These are phyloP conservation scores for Acanthamoeba rhysodes DNA, from an alignment of 208 protist genomes.

Conservation along the genomic window DNA sequence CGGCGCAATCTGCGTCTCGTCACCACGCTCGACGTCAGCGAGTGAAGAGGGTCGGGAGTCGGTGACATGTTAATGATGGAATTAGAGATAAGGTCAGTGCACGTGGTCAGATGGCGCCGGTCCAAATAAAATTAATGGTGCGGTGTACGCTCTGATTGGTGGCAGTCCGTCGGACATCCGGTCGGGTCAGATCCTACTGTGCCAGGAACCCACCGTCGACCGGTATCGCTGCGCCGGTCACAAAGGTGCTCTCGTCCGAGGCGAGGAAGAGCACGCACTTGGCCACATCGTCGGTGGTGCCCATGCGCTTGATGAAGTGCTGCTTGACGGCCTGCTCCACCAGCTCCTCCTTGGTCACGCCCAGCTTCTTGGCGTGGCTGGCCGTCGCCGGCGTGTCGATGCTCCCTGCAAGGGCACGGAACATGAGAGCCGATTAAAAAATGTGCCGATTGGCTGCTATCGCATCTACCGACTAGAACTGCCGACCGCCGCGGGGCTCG, in stretches of 20 bases:
- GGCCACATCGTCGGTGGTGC: constrained; percentile 17
- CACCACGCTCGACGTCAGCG: no score
- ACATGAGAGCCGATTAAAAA: no score
- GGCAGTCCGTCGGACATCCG: no score
- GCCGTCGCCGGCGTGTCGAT: constrained; percentile 53
- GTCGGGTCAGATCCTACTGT: neutral
- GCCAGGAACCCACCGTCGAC: constrained; percentile 30
- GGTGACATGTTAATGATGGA: no score
- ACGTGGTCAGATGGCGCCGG: no score
- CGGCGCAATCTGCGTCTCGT: no score
- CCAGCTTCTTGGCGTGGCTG: constrained; percentile 42
- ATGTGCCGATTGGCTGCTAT: no score
- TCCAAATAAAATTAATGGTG: no score
- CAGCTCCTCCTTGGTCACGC: constrained; percentile 30
- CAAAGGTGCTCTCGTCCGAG: constrained; percentile 44
- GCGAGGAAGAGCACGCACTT: constrained; percentile 42
- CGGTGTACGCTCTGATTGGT: no score
- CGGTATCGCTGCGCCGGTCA: neutral
- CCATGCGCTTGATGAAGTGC: constrained; percentile 38
- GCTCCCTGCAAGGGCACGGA: neutral
- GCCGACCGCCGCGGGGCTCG: neutral
- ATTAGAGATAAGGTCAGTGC: no score
- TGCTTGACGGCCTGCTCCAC: neutral
- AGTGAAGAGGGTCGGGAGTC: no score
- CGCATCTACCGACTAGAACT: no score